Evolutionary conservation across 148 eudicot genomes (phyloP).

Genomic region (Chenopodium formosanum): DNA sequence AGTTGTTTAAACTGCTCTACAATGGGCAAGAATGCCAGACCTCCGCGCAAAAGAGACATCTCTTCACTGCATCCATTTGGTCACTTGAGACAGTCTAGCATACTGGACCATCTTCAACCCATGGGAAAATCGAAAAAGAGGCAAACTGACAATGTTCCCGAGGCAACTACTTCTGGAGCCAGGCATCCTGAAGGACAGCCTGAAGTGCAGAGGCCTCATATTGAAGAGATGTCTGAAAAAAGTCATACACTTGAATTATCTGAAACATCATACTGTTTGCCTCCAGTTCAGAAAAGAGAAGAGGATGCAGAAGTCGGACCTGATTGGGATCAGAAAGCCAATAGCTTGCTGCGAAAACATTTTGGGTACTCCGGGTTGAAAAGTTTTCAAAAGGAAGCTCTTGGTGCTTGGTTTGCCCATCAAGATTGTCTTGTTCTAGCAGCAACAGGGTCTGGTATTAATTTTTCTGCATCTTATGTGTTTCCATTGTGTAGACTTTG

Average conservation of each 20-base stretch:
- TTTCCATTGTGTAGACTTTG: background rate
- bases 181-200: conserved; percentile 14
- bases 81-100: conserved; percentile 58
- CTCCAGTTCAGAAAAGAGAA: conserved; percentile 21
- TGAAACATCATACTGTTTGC: conserved; percentile 1
- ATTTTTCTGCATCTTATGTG: conserved; percentile 7
- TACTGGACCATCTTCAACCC: conserved; percentile 47
- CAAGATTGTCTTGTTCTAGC: conserved; percentile 92
- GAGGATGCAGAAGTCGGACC: conserved; percentile 42
- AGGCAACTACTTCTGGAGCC: conserved; percentile 26
- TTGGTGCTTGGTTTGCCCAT: conserved; percentile 63
- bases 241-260: conserved; percentile 21
- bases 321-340: conserved; percentile 59
- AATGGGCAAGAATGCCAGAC: conserved; percentile 9
- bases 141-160: conserved; percentile 20
- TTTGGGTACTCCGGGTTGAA: conserved; percentile 73
- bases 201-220: conserved; percentile 24
- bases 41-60: conserved; percentile 37
- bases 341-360: conserved; percentile 50
- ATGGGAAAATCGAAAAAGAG: conserved; percentile 38
- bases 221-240: conserved; percentile 8
- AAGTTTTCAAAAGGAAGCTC: conserved; percentile 81
- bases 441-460: conserved; percentile 93
- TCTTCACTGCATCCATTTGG: conserved; percentile 32
- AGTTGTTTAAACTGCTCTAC: conserved; percentile 25